These are phyloP conservation scores for Fusarium drepaniforme DNA, from an alignment of 2,329 filamentous ascomycete genomes.

Conservation along the genomic window DNA sequence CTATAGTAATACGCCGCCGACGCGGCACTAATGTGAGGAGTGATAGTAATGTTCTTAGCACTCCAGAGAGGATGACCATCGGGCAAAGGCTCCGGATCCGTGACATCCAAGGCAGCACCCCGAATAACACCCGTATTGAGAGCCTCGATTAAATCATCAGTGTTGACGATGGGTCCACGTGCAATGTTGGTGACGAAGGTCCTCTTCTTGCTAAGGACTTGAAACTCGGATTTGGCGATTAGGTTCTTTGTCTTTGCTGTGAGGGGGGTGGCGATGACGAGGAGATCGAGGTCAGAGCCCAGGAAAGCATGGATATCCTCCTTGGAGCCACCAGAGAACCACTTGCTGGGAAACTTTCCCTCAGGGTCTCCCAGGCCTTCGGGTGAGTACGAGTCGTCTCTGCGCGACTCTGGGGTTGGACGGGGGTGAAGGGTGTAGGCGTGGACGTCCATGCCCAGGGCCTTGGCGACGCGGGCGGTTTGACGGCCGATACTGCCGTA, in stretches of 20 bases:
- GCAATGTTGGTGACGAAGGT: slow-evolving; percentile 80
- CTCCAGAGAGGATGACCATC: slow-evolving; percentile 76
- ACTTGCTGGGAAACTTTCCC: slow-evolving; percentile 61
- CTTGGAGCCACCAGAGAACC: slow-evolving; percentile 61
- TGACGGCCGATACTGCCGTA: slow-evolving; percentile 68
- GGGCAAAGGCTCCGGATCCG: slow-evolving; percentile 83
- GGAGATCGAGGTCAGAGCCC: slow-evolving; percentile 62
- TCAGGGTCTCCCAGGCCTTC: slow-evolving; percentile 71
- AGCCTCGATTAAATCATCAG: slow-evolving; percentile 71
- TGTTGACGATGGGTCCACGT: slow-evolving; percentile 65
- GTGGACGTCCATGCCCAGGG: slow-evolving; percentile 78
- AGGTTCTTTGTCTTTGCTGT: slow-evolving; percentile 61
- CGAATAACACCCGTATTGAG: slow-evolving; percentile 60
- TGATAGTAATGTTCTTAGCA: slow-evolving; percentile 75
- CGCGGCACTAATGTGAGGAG: slow-evolving; percentile 61
- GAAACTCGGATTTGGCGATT: slow-evolving; percentile 64
- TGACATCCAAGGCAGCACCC: slow-evolving; percentile 83
- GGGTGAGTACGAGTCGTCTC: slow-evolving; percentile 75
- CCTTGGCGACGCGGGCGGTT: slow-evolving; percentile 67
- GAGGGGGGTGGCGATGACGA: slow-evolving; percentile 65
- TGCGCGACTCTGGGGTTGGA: slow-evolving; percentile 72
- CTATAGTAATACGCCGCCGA: slow-evolving; percentile 56
- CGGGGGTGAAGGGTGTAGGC: slow-evolving; percentile 81
- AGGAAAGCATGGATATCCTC: slow-evolving; percentile 64
- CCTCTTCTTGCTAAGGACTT: slow-evolving; percentile 57